A percentile compares a stretch with the other conserved stretches of the same genome.
Evolutionary conservation across 192 early-diverging fungal genomes (phyloP).

Genomic region (Coemansia sp.): DNA sequence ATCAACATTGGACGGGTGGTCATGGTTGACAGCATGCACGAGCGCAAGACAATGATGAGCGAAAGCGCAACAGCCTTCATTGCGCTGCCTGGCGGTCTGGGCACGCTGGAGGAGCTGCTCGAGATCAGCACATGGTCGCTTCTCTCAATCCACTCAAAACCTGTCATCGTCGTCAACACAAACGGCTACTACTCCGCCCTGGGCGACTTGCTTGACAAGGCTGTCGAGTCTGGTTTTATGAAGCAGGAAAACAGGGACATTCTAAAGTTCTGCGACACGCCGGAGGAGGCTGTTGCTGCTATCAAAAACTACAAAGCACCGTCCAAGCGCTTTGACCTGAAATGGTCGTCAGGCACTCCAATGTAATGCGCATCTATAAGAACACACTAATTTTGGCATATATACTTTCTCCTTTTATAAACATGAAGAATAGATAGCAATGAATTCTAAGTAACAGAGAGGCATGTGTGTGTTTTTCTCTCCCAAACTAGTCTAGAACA

Average conservation of each 20-base stretch:
- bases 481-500: not conserved
- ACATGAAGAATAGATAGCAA: not conserved
- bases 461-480: not conserved
- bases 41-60: constrained; percentile 75
- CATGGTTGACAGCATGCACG: constrained; percentile 81
- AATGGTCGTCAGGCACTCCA: constrained; percentile 45
- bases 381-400: not conserved
- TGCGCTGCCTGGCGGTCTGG: constrained; percentile 83
- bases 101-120: constrained; percentile 86
- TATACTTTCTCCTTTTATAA: not conserved
- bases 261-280: constrained; percentile 61
- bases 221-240: constrained; percentile 69
- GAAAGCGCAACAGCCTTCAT: constrained; percentile 71
- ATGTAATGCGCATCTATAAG: not conserved
- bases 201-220: constrained; percentile 61
- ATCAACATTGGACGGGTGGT: constrained; percentile 55
- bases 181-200: constrained; percentile 76
- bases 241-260: constrained; percentile 50
- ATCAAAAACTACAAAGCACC: constrained; percentile 58
- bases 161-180: constrained; percentile 75
- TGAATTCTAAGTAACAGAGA: not conserved
- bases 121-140: constrained; percentile 82
- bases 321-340: constrained; percentile 49
- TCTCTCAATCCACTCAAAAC: constrained; percentile 79
- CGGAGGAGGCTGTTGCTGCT: constrained; percentile 59